These are phyloP conservation scores for Podosphaera xanthii DNA, from an alignment of 2,329 filamentous ascomycete species.

Conservation along the genomic window DNA sequence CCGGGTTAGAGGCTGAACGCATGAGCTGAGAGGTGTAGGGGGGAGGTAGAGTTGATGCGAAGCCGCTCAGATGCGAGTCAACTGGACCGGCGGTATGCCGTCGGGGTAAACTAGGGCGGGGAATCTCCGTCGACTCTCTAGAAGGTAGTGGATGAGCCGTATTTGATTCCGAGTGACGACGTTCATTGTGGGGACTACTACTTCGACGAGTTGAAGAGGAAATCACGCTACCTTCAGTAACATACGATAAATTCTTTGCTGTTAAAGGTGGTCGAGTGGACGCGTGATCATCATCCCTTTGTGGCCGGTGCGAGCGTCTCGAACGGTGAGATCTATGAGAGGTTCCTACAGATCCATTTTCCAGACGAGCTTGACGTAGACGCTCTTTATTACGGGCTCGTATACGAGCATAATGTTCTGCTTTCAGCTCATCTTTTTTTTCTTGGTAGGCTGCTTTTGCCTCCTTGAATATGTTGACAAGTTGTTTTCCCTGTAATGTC, in stretches of 20 bases:
- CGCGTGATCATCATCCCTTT: background rate
- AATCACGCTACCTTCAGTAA: conserved; percentile 10
- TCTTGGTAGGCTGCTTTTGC: conserved; percentile 73
- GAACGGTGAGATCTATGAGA: conserved; percentile 15
- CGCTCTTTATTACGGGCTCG: conserved; percentile 36
- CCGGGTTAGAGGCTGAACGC: conserved; percentile 10
- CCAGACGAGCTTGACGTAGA: conserved; percentile 21
- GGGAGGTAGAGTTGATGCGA: conserved; percentile 5
- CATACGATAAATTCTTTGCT: conserved; percentile 8
- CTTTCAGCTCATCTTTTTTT: conserved; percentile 61
- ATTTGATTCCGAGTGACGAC: conserved; percentile 4
- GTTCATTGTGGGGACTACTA: conserved; percentile 8
- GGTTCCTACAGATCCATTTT: conserved; percentile 19
- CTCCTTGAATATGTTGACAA: conserved; percentile 79
- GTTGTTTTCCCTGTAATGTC: conserved; percentile 53
- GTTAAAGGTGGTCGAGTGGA: conserved; percentile 10
- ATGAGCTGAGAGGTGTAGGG: conserved; percentile 7
- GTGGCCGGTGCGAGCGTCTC: conserved; percentile 4
- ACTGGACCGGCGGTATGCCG: conserved; percentile 12
- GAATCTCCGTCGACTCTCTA: conserved; percentile 3
- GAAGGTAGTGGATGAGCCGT: conserved; percentile 2
- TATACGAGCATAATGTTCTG: conserved; percentile 37
- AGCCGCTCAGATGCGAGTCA: background rate
- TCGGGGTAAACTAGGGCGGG: conserved; percentile 7
- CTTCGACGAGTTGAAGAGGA: conserved; percentile 6